Base-by-base conservation (phyloP, 768 basidiomycete genomes). In the Leccinum subtestaceum region DNA sequence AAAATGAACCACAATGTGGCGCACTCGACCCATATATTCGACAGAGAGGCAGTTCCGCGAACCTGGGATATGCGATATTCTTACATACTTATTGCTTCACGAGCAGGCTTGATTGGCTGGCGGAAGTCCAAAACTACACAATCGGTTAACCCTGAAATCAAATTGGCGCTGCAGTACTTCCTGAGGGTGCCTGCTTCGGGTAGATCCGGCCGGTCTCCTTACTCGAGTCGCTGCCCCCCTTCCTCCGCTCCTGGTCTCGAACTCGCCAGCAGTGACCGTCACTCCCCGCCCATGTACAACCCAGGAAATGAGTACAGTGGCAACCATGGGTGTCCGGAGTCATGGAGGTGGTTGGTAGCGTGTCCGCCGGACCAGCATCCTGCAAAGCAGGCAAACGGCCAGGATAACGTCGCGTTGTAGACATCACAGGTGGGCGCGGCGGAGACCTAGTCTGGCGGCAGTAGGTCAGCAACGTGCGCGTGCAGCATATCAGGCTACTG, bases 291-390 rank as follows among this genome's bases (percentile, higher is more conserved):
- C 32, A 32, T 32, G 32, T 32, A 32, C 32, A 32, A 32, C 12
- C 32, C 32, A 12, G 32, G 32, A 31, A 31, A 31, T 31, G 32
- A 32, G 31, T 4, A 32, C 29, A 31, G 11, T 32, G 31, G 31
- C 1, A 32, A 32, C 32, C 32, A 32, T 5, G 68, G 65, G 73
- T 94, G 91, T 1, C 78, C 78, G 1, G 77, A 68, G 19, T 81
- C 78, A 60, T 74, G 77, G 29, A 91, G 75, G 70, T 94, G 92
- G 5, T 67, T 71, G 1, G 75, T 65, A 27, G 83, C 74, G 67
- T 93, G 91, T 4, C 77, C 77, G 45, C 75, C 76, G 12, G 70
- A 60, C 90, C 90, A 93, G 62, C 91, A 92, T 7, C 86, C 89
- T 10, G 80, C 76, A 67, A 78, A 88, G 63, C 91, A 93, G 3